Conservation (phyloP, 2,329 filamentous ascomycete genomes). For the Fulvia fulva region DNA sequence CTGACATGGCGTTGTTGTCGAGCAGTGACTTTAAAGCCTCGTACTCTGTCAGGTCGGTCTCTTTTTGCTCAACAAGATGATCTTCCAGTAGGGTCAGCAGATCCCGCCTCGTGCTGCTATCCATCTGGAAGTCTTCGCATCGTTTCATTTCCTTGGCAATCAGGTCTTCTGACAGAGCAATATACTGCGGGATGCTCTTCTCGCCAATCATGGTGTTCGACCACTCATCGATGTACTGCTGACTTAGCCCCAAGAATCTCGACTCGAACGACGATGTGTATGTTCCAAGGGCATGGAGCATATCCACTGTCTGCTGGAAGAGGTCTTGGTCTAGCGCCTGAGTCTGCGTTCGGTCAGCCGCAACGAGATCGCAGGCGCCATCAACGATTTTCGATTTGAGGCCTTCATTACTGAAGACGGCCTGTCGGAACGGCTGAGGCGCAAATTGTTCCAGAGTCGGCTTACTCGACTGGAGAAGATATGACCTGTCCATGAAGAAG, state of each 20-base stretch:
- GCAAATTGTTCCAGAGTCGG: slow-evolving; percentile 77
- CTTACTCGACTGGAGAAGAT: slow-evolving; percentile 70
- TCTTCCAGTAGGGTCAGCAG: slow-evolving; percentile 70
- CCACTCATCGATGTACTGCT: slow-evolving; percentile 65
- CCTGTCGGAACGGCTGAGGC: slow-evolving; percentile 67
- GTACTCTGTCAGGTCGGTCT: slow-evolving; percentile 41
- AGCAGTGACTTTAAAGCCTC: slow-evolving; percentile 69
- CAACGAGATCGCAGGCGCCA: slow-evolving; percentile 73
- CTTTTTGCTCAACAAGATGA: slow-evolving; percentile 65
- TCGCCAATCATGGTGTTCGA: slow-evolving; percentile 61
- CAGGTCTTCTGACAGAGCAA: slow-evolving; percentile 63
- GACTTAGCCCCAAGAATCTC: slow-evolving; percentile 64
- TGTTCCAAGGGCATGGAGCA: slow-evolving; percentile 79
- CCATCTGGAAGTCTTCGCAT: slow-evolving; percentile 77
- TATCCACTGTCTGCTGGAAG: slow-evolving; percentile 71
- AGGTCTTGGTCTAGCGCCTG: slow-evolving; percentile 55
- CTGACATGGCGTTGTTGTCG: slow-evolving; percentile 62
- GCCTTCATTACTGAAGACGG: slow-evolving; percentile 52
- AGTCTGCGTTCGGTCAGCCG: slow-evolving; percentile 61
- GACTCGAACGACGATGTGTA: slow-evolving; percentile 80
- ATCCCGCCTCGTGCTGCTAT: slow-evolving; percentile 74
- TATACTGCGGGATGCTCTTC: slow-evolving; percentile 68
- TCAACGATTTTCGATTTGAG: slow-evolving; percentile 55
- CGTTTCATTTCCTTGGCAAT: slow-evolving; percentile 69
- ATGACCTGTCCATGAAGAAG: slow-evolving; percentile 89